phyloP scores from a whole-genome alignment of 495 filamentous ascomycete genomes.

The Trichoderma parareesei region DNA sequence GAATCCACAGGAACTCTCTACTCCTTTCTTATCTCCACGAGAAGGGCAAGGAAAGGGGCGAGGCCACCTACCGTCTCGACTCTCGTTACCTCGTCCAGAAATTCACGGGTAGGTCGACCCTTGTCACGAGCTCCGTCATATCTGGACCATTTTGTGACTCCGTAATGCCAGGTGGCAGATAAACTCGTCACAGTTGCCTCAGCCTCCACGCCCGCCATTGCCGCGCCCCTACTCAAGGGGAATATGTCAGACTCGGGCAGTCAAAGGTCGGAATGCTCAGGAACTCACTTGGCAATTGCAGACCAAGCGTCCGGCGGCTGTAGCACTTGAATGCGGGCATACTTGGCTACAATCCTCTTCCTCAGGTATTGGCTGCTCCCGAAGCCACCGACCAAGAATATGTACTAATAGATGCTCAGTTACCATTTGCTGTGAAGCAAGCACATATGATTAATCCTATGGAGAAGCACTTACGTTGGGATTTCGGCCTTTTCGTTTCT shows the following conservation, averaged over 20 bases:
- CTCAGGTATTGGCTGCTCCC: slow-evolving; percentile 31
- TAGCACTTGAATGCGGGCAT: slow-evolving; percentile 18
- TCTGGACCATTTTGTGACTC: slow-evolving; percentile 22
- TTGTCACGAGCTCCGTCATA: slow-evolving; percentile 16
- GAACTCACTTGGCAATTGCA: slow-evolving; percentile 23
- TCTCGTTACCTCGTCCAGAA: not conserved
- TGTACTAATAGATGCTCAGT: slow-evolving; percentile 26
- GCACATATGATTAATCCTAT: not conserved
- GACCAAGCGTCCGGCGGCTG: slow-evolving; percentile 25
- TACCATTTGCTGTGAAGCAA: not conserved
- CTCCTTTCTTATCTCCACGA: no score
- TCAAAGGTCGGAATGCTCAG: slow-evolving; percentile 16
- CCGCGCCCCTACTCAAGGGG: slow-evolving; percentile 20
- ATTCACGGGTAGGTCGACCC: slow-evolving; percentile 14
- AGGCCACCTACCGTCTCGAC: not conserved
- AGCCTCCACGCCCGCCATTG: slow-evolving; percentile 12
- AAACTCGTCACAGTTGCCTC: slow-evolving; percentile 24
- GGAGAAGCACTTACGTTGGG: no score
- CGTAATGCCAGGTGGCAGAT: slow-evolving; percentile 33
- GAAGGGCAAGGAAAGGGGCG: not conserved
- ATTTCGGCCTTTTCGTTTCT: slow-evolving; percentile 18
- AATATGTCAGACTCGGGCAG: slow-evolving; percentile 8
- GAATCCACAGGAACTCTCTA: no score
- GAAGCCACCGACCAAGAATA: slow-evolving; percentile 36
- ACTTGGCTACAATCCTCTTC: slow-evolving; percentile 18